Evolutionary conservation across 2,329 filamentous ascomycete species (phyloP), one percentile per base, ranked within the genome.

Genomic region (Laburnicola sp.): DNA sequence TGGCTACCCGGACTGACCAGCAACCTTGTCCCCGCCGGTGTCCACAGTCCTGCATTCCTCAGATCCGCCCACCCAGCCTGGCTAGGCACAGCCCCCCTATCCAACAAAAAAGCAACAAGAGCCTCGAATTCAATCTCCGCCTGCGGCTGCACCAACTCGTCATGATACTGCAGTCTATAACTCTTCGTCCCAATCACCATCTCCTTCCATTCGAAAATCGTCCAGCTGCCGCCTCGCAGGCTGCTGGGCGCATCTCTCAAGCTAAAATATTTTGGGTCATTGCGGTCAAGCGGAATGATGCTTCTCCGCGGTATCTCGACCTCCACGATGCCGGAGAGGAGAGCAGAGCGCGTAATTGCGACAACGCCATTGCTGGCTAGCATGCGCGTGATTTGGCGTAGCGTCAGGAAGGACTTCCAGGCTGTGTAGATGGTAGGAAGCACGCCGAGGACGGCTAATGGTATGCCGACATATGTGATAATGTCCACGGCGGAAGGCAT

Each of bases 341-440:
- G 78, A 51, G 85, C 83, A 64, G 81, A 82, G 38, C 85, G 79
- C 9, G 83, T 86, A 38, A 86, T 76, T 0, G 82, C 84, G 2
- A 79, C 59, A 6, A 85, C 62, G n/a, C 77, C 78, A 66, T 82
- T 81, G 48, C 78, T 77, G 11, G 79, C 72, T 3, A 87, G 78
- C 70, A 81, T 80, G 49, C 79, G 80, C 64, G 80, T 80, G 68
- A 87, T 84, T 41, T 80, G 80, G 34, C 82, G 82, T 2, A 85
- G 75, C 2, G 82, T 84, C 10, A 82, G 73, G 25, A 86, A 78
- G 2, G 83, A 85, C 25, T 80, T 77, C 46, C 83, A 73, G 21
- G 81, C 86, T 62, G 86, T 87, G 73, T 86, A 87, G 37, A 87
- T 74, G 44, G 87, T 87, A 0, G 85, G 85, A 4, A 86, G 74